Base-by-base conservation (phyloP, 2,329 filamentous ascomycete genomes). In the Aureobasidium sp. region DNA sequence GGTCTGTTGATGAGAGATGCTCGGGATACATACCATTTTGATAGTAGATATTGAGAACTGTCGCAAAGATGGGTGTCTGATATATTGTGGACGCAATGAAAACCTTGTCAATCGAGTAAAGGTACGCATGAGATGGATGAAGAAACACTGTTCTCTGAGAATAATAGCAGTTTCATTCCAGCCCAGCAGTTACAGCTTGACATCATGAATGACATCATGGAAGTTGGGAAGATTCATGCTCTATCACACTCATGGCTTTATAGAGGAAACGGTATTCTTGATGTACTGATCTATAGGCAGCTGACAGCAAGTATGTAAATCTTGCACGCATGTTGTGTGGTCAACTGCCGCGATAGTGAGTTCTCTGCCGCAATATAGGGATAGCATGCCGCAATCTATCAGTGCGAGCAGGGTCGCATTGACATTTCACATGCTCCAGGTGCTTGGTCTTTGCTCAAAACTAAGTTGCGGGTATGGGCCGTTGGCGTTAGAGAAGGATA, bases 11-110 rank as follows among this genome's bases (percentile, higher is more conserved):
- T 16, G 5, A 10, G 34, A 34, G n/a, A 52, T n/a, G 11, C 5
- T 16, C 11, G 34, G 13, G 16, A 16, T 4, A 53, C 49, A 21
- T 54, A 54, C 50, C 78, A 81, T 81, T 63, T 69, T 78, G 67
- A 54, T 34, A 29, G 65, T 25, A 41, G 37, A 41, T 3, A 45
- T 36, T 39, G 59, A 62, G 41, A 64, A 60, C 2, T 10, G 32
- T 47, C 61, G 34, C 1, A 13, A 1, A 21, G 45, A 3, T 34
- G 49, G 32, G 15, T 29, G 8, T 49, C 13, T 49, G 29, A n/a
- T 41, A 27, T 32, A n/a, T 13, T 30, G 32, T 30, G 27, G 25
- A 34, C 30, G 21, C 10, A 37, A 32, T 10, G 32, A 2, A 39
- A 30, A 36, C 32, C 27, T 50, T 21, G 57, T 29, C 21, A 52